Evolutionary conservation across 129 eudicot genomes (phyloP), one percentile per base, ranked within the genome.

Genomic region (Centella asiatica): DNA sequence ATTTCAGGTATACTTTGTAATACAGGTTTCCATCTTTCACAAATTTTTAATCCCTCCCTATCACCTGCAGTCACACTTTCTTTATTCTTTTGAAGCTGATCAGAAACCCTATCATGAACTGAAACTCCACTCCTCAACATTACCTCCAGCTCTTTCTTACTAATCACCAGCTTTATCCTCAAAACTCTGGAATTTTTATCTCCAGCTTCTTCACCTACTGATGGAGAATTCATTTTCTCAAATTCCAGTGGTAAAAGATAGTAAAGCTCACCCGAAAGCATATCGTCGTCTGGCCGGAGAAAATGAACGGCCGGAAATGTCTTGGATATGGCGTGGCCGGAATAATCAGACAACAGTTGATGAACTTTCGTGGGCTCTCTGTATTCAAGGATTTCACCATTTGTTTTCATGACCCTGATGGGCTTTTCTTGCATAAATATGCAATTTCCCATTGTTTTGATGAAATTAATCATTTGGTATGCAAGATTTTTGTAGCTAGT

Each of bases 91-190:
- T 65, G 78, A 63, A 68, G 68, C 50, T 72, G 70, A 44, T n/a
- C n/a, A n/a, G 76, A 68, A 45, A 74, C 74, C 63, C 76, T 50
- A 9, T 83, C 85, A 55, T 59, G 48, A 29, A 76, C 70, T 13
- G 88, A 70, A 60, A 85, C 66, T 24, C 71, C 87, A 22, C 80
- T 80, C 17, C 31, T 63, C 62, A 86, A 60, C 80, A 89, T 80
- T 70, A 72, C 62, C 74, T 74, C 81, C 80, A 89, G 65, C 78
- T 89, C 89, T 72, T 81, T 72, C 71, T 80, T 89, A 17, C 76
- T 85, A 51, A 89, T 83, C 28, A 89, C 74, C 57, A 89, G 34
- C 89, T 89, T 89, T 42, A 89, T 83, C 81, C 92, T 78, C 66
- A 80, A 69, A 33, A 71, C 75, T 50, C 81, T 82, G 24, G 56